A percentile compares a stretch with the other conserved stretches of the same genome.
phyloP scores from a whole-genome alignment of 108 stramenopile genomes.

The Pseudonitzschia pungens region DNA sequence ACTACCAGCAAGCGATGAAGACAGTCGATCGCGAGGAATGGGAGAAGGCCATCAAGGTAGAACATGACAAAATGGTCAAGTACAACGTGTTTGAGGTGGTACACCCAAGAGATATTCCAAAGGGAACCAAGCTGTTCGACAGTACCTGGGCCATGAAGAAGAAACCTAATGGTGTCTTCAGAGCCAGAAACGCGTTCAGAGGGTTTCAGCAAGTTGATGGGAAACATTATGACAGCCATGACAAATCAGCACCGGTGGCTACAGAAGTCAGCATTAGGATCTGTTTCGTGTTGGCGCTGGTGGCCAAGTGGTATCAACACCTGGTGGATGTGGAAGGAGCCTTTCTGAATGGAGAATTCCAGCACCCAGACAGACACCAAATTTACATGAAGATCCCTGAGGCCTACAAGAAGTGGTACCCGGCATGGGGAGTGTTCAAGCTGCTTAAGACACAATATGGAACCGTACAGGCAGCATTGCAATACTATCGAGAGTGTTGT shows the following conservation, averaged over 20 bases:
- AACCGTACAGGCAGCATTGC: too few relatives aligned
- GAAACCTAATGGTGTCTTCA: slow-evolving; percentile 31
- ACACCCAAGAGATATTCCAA: slow-evolving; percentile 10
- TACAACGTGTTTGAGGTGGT: slow-evolving; percentile 25
- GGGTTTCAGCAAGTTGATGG: slow-evolving; percentile 23
- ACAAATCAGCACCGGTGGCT: slow-evolving; percentile 32
- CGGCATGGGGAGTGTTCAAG: too few relatives aligned
- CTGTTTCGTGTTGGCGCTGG: too few relatives aligned
- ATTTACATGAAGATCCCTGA: too few relatives aligned
- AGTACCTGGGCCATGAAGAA: slow-evolving; percentile 49
- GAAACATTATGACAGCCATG: slow-evolving; percentile 28
- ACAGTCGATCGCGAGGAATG: slow-evolving; percentile 29
- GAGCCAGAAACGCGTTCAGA: too few relatives aligned
- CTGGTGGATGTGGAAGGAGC: too few relatives aligned
- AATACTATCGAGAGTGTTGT: too few relatives aligned
- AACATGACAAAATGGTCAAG: slow-evolving; percentile 37
- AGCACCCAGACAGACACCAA: too few relatives aligned
- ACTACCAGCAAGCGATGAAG: slow-evolving; percentile 40
- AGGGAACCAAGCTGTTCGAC: slow-evolving; percentile 28
- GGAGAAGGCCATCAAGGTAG: slow-evolving; percentile 37
- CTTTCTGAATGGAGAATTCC: too few relatives aligned
- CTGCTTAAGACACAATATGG: too few relatives aligned
- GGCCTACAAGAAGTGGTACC: too few relatives aligned
- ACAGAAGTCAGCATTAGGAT: slow-evolving; percentile 27
- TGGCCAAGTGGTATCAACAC: too few relatives aligned